phyloP scores from a whole-genome alignment of 1,139 yeast genomes.

The Nakaseomyces nivariensis region DNA sequence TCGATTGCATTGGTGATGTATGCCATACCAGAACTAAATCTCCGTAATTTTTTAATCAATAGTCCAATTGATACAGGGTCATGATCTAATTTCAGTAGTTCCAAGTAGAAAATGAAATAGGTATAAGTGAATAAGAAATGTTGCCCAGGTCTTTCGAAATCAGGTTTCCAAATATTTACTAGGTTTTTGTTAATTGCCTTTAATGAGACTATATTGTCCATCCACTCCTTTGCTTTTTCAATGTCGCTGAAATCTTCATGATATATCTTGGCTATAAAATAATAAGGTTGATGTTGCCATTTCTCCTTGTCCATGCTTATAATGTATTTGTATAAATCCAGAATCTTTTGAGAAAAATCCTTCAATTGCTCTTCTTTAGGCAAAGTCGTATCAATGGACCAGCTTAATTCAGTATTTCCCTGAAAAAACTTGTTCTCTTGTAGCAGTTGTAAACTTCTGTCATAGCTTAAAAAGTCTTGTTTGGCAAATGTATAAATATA shows the following conservation, averaged over 20 bases:
- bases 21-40: slow-evolving; percentile 65
- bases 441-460: slow-evolving; percentile 35
- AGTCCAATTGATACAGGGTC: slow-evolving; percentile 53
- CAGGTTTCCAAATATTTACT: slow-evolving; percentile 89
- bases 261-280: slow-evolving; percentile 56
- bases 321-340: slow-evolving; percentile 34
- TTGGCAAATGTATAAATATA: slow-evolving; percentile 44
- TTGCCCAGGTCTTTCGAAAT: slow-evolving; percentile 82
- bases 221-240: slow-evolving; percentile 50
- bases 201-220: slow-evolving; percentile 53
- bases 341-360: slow-evolving; percentile 27
- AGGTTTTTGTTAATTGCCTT: slow-evolving; percentile 64
- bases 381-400: slow-evolving; percentile 11
- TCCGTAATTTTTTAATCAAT: slow-evolving; percentile 60
- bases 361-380: slow-evolving; percentile 9
- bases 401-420: slow-evolving; percentile 16
- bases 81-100: slow-evolving; percentile 41
- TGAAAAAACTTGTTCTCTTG: slow-evolving; percentile 30
- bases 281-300: slow-evolving; percentile 87
- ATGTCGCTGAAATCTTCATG: slow-evolving; percentile 45
- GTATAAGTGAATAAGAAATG: slow-evolving; percentile 72
- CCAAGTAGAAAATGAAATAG: slow-evolving; percentile 57
- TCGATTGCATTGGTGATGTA: slow-evolving; percentile 24
- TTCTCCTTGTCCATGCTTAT: slow-evolving; percentile 61
- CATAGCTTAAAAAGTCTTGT: slow-evolving; percentile 29